These are phyloP conservation scores for Backusella macrospora DNA, from an alignment of 192 early-diverging fungal species.

Conservation along the genomic window DNA sequence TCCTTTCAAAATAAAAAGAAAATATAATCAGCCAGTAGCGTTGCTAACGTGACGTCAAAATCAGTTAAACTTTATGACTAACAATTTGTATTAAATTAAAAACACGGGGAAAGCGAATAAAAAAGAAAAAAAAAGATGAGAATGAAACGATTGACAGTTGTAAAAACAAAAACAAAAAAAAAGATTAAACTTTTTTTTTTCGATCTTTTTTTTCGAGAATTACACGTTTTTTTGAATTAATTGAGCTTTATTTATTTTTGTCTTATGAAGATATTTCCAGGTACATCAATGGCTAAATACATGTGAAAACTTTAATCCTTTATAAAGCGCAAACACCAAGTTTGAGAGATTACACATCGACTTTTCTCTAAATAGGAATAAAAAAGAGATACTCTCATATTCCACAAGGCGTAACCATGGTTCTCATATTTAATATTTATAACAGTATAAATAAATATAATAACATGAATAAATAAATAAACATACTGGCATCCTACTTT, in stretches of 20 bases:
- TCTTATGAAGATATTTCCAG: not conserved
- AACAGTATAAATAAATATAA: not conserved
- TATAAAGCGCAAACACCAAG: not conserved
- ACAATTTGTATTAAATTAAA: not conserved
- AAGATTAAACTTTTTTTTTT: not conserved
- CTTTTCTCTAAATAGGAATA: too few relatives aligned
- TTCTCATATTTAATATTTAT: not conserved
- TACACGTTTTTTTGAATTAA: not conserved
- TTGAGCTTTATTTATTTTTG: not conserved
- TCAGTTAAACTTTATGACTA: slow-evolving; percentile 13
- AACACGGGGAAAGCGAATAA: not conserved
- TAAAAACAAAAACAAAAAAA: not conserved
- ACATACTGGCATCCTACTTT: not conserved
- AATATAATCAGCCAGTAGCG: not conserved
- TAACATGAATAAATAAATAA: too few relatives aligned
- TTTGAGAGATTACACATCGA: not conserved
- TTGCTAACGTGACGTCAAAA: slow-evolving; percentile 10
- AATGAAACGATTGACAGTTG: not conserved
- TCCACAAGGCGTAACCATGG: slow-evolving; percentile 2
- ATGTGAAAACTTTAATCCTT: not conserved
- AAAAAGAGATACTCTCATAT: not conserved
- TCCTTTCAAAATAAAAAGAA: slow-evolving; percentile 7
- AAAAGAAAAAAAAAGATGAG: slow-evolving; percentile 5
- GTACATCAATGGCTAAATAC: not conserved
- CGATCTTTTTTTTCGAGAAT: not conserved